A percentile compares a stretch with the other conserved stretches of the same genome.
phyloP scores from a whole-genome alignment of 495 filamentous ascomycete species.

The Neurospora sp. region DNA sequence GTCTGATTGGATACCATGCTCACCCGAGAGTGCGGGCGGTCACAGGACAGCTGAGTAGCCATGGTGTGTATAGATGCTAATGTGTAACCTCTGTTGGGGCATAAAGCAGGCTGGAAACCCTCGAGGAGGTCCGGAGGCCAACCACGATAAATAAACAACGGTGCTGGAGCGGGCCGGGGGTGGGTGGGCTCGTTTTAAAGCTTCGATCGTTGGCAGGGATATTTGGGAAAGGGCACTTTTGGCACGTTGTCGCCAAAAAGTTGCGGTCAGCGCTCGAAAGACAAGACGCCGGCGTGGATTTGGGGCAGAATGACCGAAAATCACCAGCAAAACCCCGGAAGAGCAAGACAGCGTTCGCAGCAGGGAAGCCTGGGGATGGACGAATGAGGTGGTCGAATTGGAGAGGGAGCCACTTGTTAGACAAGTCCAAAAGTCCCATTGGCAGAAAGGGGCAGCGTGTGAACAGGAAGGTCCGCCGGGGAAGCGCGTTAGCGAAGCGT shows the following conservation, averaged over 20 bases:
- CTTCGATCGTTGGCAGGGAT: background rate
- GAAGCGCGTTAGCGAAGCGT: background rate
- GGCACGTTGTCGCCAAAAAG: background rate
- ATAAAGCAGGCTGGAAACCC: constrained; percentile 9
- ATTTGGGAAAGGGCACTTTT: background rate
- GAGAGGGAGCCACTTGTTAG: background rate
- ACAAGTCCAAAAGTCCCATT: background rate
- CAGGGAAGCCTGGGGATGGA: background rate
- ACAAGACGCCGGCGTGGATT: background rate
- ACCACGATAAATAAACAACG: constrained; percentile 3
- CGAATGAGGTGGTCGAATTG: background rate
- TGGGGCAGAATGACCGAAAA: background rate
- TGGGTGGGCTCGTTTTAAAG: background rate
- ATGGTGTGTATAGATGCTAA: constrained; percentile 12
- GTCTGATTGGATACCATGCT: constrained; percentile 35
- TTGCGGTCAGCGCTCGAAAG: background rate
- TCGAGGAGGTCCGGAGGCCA: background rate
- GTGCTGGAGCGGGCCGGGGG: background rate
- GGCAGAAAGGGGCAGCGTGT: background rate
- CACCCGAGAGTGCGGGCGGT: constrained; percentile 29
- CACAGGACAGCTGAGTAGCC: constrained; percentile 21
- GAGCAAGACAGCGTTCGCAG: background rate
- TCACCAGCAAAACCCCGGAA: background rate
- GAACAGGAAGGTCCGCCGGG: background rate
- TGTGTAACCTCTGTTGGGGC: constrained; percentile 1